Conservation (phyloP, 768 basidiomycete species). For the Calocybe cyanea region DNA sequence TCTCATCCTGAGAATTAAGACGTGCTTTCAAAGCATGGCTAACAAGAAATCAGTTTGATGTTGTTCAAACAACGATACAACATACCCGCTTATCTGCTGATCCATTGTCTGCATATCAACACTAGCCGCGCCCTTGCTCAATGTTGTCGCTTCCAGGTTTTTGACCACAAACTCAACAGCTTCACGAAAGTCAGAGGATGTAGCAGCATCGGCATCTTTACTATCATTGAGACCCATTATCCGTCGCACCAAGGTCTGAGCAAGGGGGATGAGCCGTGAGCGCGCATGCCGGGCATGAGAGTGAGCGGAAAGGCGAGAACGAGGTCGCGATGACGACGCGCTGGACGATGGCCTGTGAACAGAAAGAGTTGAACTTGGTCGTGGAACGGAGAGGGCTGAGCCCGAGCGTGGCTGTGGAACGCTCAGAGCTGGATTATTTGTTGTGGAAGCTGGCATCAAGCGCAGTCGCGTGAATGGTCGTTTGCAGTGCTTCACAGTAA, state of each 20-base stretch:
- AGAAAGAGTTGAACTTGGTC: constrained; percentile 17
- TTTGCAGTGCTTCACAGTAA: too few relatives aligned
- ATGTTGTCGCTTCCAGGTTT: constrained; percentile 51
- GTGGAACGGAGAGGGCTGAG: constrained; percentile 30
- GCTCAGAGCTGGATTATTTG: constrained; percentile 19
- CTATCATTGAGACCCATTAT: constrained; percentile 50
- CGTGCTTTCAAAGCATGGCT: constrained; percentile 68
- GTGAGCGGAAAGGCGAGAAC: constrained; percentile 42
- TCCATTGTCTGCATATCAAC: constrained; percentile 54
- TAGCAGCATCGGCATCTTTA: constrained; percentile 29
- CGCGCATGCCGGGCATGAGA: constrained; percentile 35
- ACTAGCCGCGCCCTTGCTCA: constrained; percentile 52
- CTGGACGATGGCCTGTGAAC: constrained; percentile 25
- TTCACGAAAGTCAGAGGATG: constrained; percentile 34
- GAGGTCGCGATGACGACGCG: constrained; percentile 27
- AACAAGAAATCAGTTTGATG: constrained; percentile 5
- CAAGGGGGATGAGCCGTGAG: constrained; percentile 50
- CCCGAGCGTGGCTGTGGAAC: constrained; percentile 36
- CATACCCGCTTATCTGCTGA: constrained; percentile 57
- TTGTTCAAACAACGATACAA: not conserved
- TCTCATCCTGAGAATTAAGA: constrained; percentile 57
- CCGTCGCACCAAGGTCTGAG: constrained; percentile 49
- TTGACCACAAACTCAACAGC: constrained; percentile 56
- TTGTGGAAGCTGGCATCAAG: constrained; percentile 20
- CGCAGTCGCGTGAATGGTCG: too few relatives aligned